Conservation (phyloP, 2,329 filamentous ascomycete species). For the Apiospora pterosperma region DNA sequence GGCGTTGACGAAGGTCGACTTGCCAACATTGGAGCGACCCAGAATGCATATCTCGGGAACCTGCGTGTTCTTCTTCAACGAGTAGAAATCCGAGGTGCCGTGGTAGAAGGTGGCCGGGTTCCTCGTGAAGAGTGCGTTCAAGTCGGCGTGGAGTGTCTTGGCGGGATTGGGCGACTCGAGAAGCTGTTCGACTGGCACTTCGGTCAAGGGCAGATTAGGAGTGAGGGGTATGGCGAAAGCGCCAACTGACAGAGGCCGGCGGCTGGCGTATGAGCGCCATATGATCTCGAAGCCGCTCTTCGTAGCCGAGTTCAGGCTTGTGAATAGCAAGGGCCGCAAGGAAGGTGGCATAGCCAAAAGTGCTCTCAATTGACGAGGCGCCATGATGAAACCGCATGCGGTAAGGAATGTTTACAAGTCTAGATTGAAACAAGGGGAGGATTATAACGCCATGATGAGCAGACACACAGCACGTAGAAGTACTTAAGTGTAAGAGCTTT, state of each 20-base stretch:
- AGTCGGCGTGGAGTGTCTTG: conserved; percentile 19
- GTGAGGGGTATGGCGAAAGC: conserved; percentile 25
- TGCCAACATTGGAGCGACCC: conserved; percentile 85
- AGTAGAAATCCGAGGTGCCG: conserved; percentile 33
- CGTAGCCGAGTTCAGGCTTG: conserved; percentile 8
- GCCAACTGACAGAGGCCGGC: conserved; percentile 20
- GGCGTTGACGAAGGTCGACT: conserved; percentile 84
- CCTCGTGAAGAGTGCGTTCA: conserved; percentile 22
- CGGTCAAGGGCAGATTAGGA: conserved; percentile 15
- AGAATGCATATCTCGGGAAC: conserved; percentile 69
- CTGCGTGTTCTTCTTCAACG: conserved; percentile 48
- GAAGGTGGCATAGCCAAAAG: conserved; percentile 24
- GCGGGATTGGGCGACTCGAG: conserved; percentile 22
- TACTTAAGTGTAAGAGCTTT: background rate
- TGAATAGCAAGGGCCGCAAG: conserved; percentile 20
- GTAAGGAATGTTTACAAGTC: background rate
- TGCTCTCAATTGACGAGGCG: conserved; percentile 16
- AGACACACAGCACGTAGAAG: background rate
- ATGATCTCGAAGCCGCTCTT: background rate
- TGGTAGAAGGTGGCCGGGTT: conserved; percentile 23
- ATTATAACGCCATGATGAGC: background rate
- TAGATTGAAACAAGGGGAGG: background rate
- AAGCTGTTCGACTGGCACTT: conserved; percentile 27
- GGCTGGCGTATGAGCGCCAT: conserved; percentile 2
- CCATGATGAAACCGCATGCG: conserved; percentile 10